Evolutionary conservation across 2,329 filamentous ascomycete species (phyloP).

Genomic region (Dothistroma pini): DNA sequence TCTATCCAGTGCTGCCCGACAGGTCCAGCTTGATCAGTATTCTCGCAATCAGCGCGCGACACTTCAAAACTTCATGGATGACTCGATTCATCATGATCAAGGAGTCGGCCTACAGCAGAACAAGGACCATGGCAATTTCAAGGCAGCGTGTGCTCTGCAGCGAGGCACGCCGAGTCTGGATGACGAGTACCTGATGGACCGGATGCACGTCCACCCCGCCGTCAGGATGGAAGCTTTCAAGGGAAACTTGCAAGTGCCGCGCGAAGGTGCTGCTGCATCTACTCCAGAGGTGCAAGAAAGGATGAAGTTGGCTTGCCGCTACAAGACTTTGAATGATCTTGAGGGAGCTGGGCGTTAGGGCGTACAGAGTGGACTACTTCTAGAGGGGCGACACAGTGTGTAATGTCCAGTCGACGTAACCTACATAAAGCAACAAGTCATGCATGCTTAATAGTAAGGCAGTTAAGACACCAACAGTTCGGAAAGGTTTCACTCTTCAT

Average conservation of each 20-base stretch:
- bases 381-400: no score
- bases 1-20: neutral
- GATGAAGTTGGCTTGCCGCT: neutral
- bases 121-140: neutral
- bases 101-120: neutral
- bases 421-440: no score
- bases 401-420: no score
- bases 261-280: neutral
- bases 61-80: neutral
- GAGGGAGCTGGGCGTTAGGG: no score
- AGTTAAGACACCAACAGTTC: no score
- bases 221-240: constrained; percentile 2
- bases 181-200: neutral
- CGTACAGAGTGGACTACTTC: no score
- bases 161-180: neutral
- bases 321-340: neutral
- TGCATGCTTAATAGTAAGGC: no score
- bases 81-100: neutral
- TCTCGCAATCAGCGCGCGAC: neutral
- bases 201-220: constrained; percentile 1
- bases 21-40: neutral
- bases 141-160: neutral
- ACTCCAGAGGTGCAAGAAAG: neutral
- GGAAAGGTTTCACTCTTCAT: no score
- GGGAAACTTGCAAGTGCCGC: neutral